A percentile compares a stretch with the other conserved stretches of the same genome.
phyloP scores from a whole-genome alignment of 495 filamentous ascomycete genomes.

The Daldinia concentrica region DNA sequence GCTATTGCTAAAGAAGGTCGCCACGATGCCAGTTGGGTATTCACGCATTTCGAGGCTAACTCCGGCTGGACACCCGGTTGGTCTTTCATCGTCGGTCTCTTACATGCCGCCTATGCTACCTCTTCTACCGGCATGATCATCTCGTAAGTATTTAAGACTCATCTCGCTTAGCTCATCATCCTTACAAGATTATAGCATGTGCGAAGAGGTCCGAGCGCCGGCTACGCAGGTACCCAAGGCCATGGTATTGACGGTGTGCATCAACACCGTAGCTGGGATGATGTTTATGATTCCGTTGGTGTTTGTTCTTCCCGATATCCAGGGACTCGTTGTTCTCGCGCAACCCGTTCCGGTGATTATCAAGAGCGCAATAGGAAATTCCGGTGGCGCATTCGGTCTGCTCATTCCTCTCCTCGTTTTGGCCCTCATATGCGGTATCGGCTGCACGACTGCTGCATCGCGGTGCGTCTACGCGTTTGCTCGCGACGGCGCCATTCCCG shows the following conservation, averaged over 20 bases:
- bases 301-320: conserved; percentile 59
- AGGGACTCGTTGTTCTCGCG: conserved; percentile 51
- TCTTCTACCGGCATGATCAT: conserved; percentile 65
- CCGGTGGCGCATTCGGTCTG: conserved; percentile 57
- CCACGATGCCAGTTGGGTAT: conserved; percentile 51
- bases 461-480: conserved; percentile 69
- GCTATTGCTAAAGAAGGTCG: conserved; percentile 58
- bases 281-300: conserved; percentile 61
- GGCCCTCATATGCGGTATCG: conserved; percentile 67
- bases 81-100: conserved; percentile 59
- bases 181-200: conserved; percentile 51
- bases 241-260: conserved; percentile 59
- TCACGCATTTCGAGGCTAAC: conserved; percentile 56
- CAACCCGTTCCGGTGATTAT: conserved; percentile 59
- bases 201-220: conserved; percentile 59
- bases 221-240: conserved; percentile 62
- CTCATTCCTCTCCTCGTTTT: conserved; percentile 60
- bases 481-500: conserved; percentile 64
- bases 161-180: neutral
- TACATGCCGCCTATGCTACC: conserved; percentile 61
- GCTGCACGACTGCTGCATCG: conserved; percentile 68
- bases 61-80: conserved; percentile 61
- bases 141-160: conserved; percentile 44
- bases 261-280: conserved; percentile 60
- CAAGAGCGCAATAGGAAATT: conserved; percentile 55